A percentile compares a stretch with the other conserved stretches of the same genome.
These are phyloP conservation scores for Cutaneotrichosporon sp. DNA, from an alignment of 1,284 basidiomycete genomes.

Conservation along the genomic window DNA sequence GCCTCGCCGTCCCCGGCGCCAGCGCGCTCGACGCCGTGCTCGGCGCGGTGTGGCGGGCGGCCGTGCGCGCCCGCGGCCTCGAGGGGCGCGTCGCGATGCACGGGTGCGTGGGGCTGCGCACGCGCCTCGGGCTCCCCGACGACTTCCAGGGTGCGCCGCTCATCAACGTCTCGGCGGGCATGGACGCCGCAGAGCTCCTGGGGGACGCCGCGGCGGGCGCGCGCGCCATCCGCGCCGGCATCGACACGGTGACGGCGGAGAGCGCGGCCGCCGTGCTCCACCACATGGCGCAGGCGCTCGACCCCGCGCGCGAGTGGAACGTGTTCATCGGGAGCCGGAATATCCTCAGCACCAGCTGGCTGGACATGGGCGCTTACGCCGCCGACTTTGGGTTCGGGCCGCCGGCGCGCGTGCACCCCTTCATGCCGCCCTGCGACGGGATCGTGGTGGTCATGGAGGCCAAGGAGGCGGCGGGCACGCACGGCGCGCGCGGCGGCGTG, in stretches of 20 bases:
- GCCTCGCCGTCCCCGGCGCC: conserved; percentile 38
- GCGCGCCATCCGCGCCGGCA: conserved; percentile 43
- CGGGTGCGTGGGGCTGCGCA: conserved; percentile 49
- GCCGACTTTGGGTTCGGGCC: conserved; percentile 49
- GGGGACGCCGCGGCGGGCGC: conserved; percentile 30
- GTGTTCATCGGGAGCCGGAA: conserved; percentile 55
- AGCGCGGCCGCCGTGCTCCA: conserved; percentile 52
- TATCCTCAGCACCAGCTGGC: conserved; percentile 55
- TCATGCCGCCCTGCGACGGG: conserved; percentile 55
- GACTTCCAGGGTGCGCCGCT: conserved; percentile 55
- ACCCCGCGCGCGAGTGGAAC: conserved; percentile 51
- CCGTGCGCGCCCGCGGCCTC: conserved; percentile 52
- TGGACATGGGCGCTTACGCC: conserved; percentile 51
- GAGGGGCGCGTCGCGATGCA: conserved; percentile 33
- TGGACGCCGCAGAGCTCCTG: conserved; percentile 1
- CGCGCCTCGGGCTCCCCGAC: conserved; percentile 43
- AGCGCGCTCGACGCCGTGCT: conserved; percentile 57
- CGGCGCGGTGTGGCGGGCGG: conserved; percentile 54
- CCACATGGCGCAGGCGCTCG: conserved; percentile 52
- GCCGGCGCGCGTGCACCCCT: conserved; percentile 49
- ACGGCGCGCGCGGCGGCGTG: conserved; percentile 30
- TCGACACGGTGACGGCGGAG: conserved; percentile 40
- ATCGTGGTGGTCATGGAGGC: conserved; percentile 55
- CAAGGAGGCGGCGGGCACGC: conserved; percentile 6
- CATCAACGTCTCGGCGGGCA: conserved; percentile 41